phyloP scores from a whole-genome alignment of 352 stramenopile genomes.

The Elongisporangium anandrum region DNA sequence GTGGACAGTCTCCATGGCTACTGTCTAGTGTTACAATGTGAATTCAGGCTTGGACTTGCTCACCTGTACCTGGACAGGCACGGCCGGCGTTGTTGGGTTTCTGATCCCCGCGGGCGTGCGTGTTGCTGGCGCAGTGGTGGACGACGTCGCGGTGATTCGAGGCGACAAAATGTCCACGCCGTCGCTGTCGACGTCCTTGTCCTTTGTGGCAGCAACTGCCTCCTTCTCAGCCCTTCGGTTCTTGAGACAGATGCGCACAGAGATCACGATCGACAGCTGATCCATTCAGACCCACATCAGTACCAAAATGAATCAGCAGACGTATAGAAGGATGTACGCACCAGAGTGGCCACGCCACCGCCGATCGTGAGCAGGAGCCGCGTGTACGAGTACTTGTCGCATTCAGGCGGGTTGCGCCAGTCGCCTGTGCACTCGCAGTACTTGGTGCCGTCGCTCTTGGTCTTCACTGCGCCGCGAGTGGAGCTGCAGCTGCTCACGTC shows the following conservation, averaged over 20 bases:
- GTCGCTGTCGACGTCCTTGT: constrained; percentile 4
- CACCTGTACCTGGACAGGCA: not conserved
- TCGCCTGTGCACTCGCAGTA: constrained; percentile 35
- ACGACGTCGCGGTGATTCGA: not conserved
- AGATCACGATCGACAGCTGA: constrained; percentile 36
- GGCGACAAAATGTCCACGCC: constrained; percentile 3
- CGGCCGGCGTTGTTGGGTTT: not conserved
- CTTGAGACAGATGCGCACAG: constrained; percentile 22
- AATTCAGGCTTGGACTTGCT: not conserved
- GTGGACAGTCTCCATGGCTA: too few relatives aligned
- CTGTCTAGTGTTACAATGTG: not conserved
- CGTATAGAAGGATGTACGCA: constrained; percentile 7
- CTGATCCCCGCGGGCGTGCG: not conserved
- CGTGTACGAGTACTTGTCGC: constrained; percentile 27
- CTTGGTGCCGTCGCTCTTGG: constrained; percentile 18
- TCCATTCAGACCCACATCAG: not conserved
- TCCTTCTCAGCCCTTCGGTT: constrained; percentile 19
- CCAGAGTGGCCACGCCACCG: constrained; percentile 31
- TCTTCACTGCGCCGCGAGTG: constrained; percentile 29
- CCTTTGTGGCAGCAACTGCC: not conserved
- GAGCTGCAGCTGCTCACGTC: constrained; percentile 33
- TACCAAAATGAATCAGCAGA: not conserved
- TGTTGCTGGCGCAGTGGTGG: not conserved
- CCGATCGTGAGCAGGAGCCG: constrained; percentile 35
- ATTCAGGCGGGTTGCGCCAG: constrained; percentile 34